Conservation (phyloP, 1,139 yeast genomes). For the Nematodospora anomalae region DNA sequence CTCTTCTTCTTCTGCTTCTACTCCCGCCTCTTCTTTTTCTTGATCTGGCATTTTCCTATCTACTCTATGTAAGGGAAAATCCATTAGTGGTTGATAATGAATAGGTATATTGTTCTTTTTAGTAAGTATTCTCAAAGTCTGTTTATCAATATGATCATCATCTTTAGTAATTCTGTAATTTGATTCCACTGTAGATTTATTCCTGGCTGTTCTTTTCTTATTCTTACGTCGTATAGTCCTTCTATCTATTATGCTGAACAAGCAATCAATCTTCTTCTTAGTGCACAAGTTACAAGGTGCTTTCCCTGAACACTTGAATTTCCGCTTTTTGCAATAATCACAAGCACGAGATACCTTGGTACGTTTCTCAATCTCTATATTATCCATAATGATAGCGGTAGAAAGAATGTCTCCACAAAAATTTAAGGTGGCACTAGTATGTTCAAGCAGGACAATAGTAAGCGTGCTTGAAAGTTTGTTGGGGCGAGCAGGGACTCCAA, state of each 20-base stretch:
- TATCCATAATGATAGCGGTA: conserved; percentile 7
- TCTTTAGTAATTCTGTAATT: conserved; percentile 3
- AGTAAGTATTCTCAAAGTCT: conserved; percentile 11
- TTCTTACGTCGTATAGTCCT: conserved; percentile 17
- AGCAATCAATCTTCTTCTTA: conserved; percentile 25
- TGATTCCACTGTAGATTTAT: neutral
- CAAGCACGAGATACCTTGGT: conserved; percentile 40
- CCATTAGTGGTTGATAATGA: conserved; percentile 14
- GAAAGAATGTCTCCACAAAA: too few relatives aligned
- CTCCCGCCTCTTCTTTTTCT: neutral
- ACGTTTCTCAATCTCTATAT: conserved; percentile 17
- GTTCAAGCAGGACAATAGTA: too few relatives aligned
- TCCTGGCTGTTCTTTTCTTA: conserved; percentile 11
- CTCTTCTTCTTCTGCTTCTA: neutral
- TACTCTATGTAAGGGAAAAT: conserved; percentile 15
- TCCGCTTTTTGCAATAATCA: conserved; percentile 38
- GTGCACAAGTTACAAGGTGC: conserved; percentile 29
- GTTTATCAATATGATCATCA: conserved; percentile 12
- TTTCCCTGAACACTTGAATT: conserved; percentile 33
- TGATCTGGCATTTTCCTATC: conserved; percentile 6
- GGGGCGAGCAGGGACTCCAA: too few relatives aligned
- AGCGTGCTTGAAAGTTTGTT: too few relatives aligned
- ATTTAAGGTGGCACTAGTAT: too few relatives aligned
- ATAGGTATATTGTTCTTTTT: conserved; percentile 11
- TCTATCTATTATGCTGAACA: conserved; percentile 26